These are phyloP conservation scores for Xerocomus potaroensis DNA, from an alignment of 768 basidiomycete species.

Conservation along the genomic window DNA sequence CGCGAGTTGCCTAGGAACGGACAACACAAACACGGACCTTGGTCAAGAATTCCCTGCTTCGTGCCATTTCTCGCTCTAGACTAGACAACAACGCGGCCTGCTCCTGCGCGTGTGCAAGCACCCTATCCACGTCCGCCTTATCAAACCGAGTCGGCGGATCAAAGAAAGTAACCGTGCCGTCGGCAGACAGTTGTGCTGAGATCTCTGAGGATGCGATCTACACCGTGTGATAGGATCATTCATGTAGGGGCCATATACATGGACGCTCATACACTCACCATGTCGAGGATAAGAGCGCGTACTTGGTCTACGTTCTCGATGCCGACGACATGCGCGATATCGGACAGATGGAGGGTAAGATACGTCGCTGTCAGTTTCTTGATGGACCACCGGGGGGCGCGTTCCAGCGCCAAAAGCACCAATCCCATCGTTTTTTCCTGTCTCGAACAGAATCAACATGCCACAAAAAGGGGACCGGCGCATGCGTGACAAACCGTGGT, in stretches of 20 bases:
- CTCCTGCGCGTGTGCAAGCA: slow-evolving; percentile 52
- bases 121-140: slow-evolving; percentile 55
- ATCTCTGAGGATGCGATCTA: slow-evolving; percentile 74
- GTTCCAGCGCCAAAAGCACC: slow-evolving; percentile 57
- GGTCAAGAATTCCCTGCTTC: slow-evolving; percentile 65
- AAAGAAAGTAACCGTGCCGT: slow-evolving; percentile 71
- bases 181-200: slow-evolving; percentile 59
- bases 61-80: slow-evolving; percentile 37
- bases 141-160: slow-evolving; percentile 58
- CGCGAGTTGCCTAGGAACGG: no score
- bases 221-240: no score
- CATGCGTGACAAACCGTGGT: slow-evolving; percentile 48
- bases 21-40: no score
- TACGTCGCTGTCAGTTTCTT: slow-evolving; percentile 81
- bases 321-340: slow-evolving; percentile 54
- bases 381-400: slow-evolving; percentile 74
- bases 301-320: slow-evolving; percentile 50
- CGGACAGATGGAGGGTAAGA: slow-evolving; percentile 66
- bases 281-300: slow-evolving; percentile 57
- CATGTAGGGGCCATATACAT: no score
- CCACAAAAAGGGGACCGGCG: no score
- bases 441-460: slow-evolving; percentile 5
- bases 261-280: no score
- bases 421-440: slow-evolving; percentile 76
- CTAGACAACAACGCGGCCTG: slow-evolving; percentile 29